Conservation (phyloP, 192 early-diverging fungal genomes). For the Entomortierella chlamydospora region DNA sequence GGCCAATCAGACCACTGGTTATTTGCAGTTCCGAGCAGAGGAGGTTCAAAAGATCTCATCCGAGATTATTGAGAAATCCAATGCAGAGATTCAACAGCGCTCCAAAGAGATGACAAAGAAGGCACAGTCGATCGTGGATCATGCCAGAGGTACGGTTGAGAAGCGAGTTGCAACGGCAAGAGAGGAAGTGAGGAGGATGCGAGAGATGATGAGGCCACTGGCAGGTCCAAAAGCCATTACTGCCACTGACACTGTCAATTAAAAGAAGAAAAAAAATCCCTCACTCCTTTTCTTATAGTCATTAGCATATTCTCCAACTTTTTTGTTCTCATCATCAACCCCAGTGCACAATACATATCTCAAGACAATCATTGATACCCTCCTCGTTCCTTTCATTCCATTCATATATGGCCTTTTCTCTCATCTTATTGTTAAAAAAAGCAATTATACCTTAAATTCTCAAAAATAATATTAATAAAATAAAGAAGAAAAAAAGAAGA, state of each 20-base stretch:
- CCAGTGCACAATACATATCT: no score
- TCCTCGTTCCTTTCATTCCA: no score
- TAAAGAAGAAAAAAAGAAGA: background rate
- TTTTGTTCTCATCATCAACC: background rate
- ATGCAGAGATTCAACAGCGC: slow-evolving; percentile 41
- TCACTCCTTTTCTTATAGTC: background rate
- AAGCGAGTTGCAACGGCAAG: slow-evolving; percentile 41
- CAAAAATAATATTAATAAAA: no score
- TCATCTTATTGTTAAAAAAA: no score
- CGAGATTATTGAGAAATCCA: slow-evolving; percentile 51
- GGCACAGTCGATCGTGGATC: slow-evolving; percentile 40
- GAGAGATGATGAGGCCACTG: slow-evolving; percentile 46
- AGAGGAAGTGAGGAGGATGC: slow-evolving; percentile 43
- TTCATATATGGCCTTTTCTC: no score
- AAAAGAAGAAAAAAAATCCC: background rate
- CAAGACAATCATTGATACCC: no score
- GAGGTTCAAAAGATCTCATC: slow-evolving; percentile 46
- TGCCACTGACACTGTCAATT: background rate
- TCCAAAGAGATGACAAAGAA: slow-evolving; percentile 34
- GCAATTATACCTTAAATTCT: no score
- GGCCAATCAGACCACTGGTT: slow-evolving; percentile 56
- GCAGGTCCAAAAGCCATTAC: slow-evolving; percentile 25
- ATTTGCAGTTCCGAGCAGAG: slow-evolving; percentile 43
- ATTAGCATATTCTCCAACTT: background rate
- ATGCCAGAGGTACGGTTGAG: slow-evolving; percentile 43